Evolutionary conservation across 257 asterid species (phyloP), one percentile per base, ranked within the genome.

Genomic region (Nicotiana noctiflora): DNA sequence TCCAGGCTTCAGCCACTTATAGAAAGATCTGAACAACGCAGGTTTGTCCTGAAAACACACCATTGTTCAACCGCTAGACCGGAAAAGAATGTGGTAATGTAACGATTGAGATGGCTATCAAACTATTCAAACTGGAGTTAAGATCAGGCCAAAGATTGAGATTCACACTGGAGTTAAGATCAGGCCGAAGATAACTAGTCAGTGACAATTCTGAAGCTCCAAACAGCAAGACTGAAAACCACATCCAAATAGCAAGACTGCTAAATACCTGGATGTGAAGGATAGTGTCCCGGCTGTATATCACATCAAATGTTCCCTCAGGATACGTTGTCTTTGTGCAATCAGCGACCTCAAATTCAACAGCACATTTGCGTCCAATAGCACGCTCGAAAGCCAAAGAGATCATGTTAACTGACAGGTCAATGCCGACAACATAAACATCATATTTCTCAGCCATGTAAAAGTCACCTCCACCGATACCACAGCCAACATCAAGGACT

Each of bases 401-500:
- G 57, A 96, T 88, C 99, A 96, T 96, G 82, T 96, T 94, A 85
- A 94, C 68, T 4, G 98, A 96, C 84, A 94, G 97, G 82, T 96
- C 99, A 67, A 96, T 94, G 79, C 92, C 99, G 18, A 96, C 95
- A 31, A 96, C 99, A 85, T 96, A 93, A 82, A 90, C 98, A 81
- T 89, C 98, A 44, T 90, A 94, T 53, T 90, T 88, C 23, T 94
- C 95, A 63, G 99, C 98, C 99, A 96, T 94, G 90, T 89, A 96
- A 82, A 94, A 92, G 83, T 96, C 98, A 40, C 99, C 99, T 79
- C 99, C 99, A 52, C 98, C 99, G 80, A 96, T 96, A 17, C 99
- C 98, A 87, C 99, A 96, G 25, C 99, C 99, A 74, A 96, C 98
- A 79, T 96, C 99, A 52, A 96, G 94, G 62, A 96, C 97, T 68